These are phyloP conservation scores for Magnusiomyces sp. DNA, from an alignment of 1,139 yeast species.

Conservation along the genomic window DNA sequence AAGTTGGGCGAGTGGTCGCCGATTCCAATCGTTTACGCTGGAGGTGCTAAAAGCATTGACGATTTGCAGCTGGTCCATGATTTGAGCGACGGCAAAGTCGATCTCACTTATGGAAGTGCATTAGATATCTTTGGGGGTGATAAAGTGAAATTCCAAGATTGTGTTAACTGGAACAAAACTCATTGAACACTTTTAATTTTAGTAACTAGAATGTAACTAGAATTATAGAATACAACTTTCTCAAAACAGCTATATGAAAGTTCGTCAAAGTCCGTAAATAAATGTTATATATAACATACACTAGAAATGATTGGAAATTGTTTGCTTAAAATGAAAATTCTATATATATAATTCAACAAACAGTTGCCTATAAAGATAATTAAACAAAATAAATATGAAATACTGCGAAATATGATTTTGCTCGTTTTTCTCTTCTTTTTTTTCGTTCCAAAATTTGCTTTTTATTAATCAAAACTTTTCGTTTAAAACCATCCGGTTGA, in stretches of 20 bases:
- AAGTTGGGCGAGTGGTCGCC: slow-evolving; percentile 72
- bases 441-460: background rate
- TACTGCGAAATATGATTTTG: too few relatives aligned
- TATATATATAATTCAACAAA: too few relatives aligned
- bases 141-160: slow-evolving; percentile 64
- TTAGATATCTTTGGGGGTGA: slow-evolving; percentile 90
- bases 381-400: too few relatives aligned
- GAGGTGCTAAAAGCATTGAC: slow-evolving; percentile 73
- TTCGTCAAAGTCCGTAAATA: too few relatives aligned
- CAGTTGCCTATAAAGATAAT: too few relatives aligned
- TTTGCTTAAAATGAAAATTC: too few relatives aligned
- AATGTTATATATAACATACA: too few relatives aligned
- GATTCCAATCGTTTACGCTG: slow-evolving; percentile 85
- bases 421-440: too few relatives aligned
- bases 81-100: slow-evolving; percentile 75
- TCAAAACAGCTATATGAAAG: too few relatives aligned
- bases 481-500: slow-evolving; percentile 3
- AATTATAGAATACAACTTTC: too few relatives aligned
- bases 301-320: too few relatives aligned
- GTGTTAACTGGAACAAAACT: slow-evolving; percentile 58
- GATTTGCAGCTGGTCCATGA: slow-evolving; percentile 60
- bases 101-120: slow-evolving; percentile 86
- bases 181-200: background rate
- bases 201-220: too few relatives aligned
- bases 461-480: background rate